A percentile compares a stretch with the other conserved stretches of the same genome.
phyloP scores from a whole-genome alignment of 192 early-diverging fungal species.

The Piromyces sp. region DNA sequence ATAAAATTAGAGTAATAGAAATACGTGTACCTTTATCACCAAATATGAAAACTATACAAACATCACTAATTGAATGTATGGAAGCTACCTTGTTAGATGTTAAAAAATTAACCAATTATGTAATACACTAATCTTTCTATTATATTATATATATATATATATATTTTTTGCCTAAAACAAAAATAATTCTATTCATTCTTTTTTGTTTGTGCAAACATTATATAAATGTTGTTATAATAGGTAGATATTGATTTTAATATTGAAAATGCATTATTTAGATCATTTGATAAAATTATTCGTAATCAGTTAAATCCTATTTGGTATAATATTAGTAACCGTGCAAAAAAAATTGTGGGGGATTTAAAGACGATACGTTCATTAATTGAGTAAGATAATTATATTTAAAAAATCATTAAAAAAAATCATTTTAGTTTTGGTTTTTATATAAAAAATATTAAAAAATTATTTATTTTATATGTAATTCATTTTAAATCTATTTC shows the following conservation, averaged over 20 bases:
- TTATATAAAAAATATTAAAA: too few relatives aligned
- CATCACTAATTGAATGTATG: conserved; percentile 68
- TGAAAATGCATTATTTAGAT: conserved; percentile 68
- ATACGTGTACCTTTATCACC: conserved; percentile 57
- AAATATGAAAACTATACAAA: conserved; percentile 69
- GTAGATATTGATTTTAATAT: conserved; percentile 68
- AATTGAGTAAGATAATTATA: conserved; percentile 17
- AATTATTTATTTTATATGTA: too few relatives aligned
- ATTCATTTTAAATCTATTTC: too few relatives aligned
- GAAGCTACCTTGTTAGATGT: conserved; percentile 60
- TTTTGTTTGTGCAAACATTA: too few relatives aligned
- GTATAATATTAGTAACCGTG: conserved; percentile 58
- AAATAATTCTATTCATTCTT: too few relatives aligned
- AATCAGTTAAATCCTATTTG: conserved; percentile 68
- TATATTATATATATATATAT: too few relatives aligned
- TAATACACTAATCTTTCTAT: conserved; percentile 10
- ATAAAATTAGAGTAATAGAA: conserved; percentile 37
- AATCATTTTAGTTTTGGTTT: too few relatives aligned
- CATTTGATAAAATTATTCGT: conserved; percentile 65
- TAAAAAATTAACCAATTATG: conserved; percentile 32
- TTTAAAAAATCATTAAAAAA: too few relatives aligned
- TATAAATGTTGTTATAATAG: too few relatives aligned
- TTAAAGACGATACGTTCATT: conserved; percentile 52
- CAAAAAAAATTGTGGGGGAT: conserved; percentile 60
- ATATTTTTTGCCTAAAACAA: too few relatives aligned